Percentiles rank a stretch among this genome's conserved stretches.
Conservation (phyloP, 78 protist species). For the Bodo saltans region DNA sequence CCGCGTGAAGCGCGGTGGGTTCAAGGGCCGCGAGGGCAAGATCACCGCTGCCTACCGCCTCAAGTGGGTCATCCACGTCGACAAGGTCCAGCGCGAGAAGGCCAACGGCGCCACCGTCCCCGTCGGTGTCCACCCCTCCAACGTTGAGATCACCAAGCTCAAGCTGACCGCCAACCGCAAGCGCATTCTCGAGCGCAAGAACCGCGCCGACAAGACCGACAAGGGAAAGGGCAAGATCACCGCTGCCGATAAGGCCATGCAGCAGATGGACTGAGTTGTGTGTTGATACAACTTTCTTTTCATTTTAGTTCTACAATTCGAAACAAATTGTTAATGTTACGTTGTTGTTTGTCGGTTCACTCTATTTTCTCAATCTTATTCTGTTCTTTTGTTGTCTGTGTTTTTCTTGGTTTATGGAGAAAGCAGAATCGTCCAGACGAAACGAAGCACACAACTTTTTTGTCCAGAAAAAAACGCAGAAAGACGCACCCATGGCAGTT, state of each 20-base stretch:
- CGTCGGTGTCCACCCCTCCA: slow-evolving; percentile 68
- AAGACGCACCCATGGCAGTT: no score
- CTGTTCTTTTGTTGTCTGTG: no score
- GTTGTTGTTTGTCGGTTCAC: no score
- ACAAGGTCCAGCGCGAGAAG: slow-evolving; percentile 79
- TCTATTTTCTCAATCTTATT: no score
- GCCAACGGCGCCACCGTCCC: slow-evolving; percentile 74
- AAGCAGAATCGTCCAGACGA: no score
- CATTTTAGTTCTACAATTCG: no score
- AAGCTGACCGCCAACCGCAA: slow-evolving; percentile 91
- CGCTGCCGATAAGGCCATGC: neutral
- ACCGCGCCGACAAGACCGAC: slow-evolving; percentile 30
- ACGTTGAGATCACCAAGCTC: slow-evolving; percentile 86
- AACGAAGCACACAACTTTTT: no score
- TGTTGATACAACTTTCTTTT: no score
- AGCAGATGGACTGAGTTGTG: neutral
- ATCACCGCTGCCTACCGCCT: slow-evolving; percentile 84
- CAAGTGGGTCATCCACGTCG: slow-evolving; percentile 92
- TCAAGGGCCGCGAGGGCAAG: slow-evolving; percentile 85
- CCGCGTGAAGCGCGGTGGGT: slow-evolving; percentile 75
- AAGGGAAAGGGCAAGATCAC: slow-evolving; percentile 62
- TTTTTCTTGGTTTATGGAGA: no score
- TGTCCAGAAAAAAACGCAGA: no score
- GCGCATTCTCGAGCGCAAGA: slow-evolving; percentile 79
- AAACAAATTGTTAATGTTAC: no score